Base-by-base conservation (phyloP, 495 filamentous ascomycete species). In the Rostrohypoxylon terebratum region DNA sequence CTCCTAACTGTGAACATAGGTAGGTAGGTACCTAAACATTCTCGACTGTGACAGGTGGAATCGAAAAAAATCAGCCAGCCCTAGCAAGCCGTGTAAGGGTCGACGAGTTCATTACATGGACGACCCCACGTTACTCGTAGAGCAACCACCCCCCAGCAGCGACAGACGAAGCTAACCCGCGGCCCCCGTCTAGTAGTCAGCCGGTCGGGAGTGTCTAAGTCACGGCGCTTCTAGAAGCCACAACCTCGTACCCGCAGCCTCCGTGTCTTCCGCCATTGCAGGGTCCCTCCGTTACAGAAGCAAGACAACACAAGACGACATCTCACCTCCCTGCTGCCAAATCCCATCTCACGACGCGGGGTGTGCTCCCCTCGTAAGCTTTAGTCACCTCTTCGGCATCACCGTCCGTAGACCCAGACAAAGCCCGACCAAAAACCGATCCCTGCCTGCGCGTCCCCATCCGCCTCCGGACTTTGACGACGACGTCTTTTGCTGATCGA, bases 171-270 rank as follows among this genome's bases (percentile, higher is more conserved):
- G 42, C 23, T 23, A 55, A 25, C 7, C 16, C 11, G 31, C 21
- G 23, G 48, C 23, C 2, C n/a, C 36, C 44, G 2, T 14, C 45
- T 58, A n/a, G n/a, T n/a, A n/a, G 28, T 13, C 16, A 28, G n/a
- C 33, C 36, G 40, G 36, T 2, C 42, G n/a, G n/a, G 42, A 7
- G 13, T 45, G 42, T 40, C 16, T 18, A 53, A 14, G 21, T 31
- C 59, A 62, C 50, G 34, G 33, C 36, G 38, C 62, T 71, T 66
- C 61, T 66, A 61, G 68, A 66, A 71, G 38, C 50, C 10, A 13
- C 16, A 31, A 51, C 40, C 45, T 36, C 44, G 10, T 2, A 47
- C 42, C 28, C 3, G 31, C 23, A 60, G 31, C 50, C 48, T 70
- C 13, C 18, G 45, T 31, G 25, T 31, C 42, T 48, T 42, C 38